Evolutionary conservation across 1,284 basidiomycete species (phyloP).

Genomic region (Marasmius oreades): DNA sequence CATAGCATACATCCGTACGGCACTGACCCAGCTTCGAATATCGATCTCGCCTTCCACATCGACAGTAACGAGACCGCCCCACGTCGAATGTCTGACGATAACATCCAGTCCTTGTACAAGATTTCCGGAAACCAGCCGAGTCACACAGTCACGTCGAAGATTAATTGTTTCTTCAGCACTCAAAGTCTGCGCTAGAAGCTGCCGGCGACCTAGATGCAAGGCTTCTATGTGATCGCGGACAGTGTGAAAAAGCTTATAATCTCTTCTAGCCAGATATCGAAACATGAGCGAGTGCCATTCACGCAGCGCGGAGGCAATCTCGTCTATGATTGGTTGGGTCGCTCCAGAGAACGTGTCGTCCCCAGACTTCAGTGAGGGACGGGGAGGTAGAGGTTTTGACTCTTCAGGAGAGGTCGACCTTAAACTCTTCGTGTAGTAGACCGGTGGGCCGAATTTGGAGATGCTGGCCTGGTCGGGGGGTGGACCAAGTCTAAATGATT

Average conservation of each 20-base stretch:
- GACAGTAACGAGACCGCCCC: constrained; percentile 85
- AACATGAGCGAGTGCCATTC: constrained; percentile 96
- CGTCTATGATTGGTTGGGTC: constrained; percentile 89
- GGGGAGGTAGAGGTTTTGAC: constrained; percentile 81
- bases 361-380: constrained; percentile 89
- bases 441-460: constrained; percentile 63
- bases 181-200: constrained; percentile 86
- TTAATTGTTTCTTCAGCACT: constrained; percentile 84
- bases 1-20: constrained; percentile 86
- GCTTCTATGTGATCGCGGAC: constrained; percentile 91
- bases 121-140: constrained; percentile 86
- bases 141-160: constrained; percentile 85
- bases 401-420: constrained; percentile 63
- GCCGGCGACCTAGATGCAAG: constrained; percentile 85
- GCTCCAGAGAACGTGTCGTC: constrained; percentile 86
- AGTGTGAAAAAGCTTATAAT: constrained; percentile 87
- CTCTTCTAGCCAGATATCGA: constrained; percentile 82
- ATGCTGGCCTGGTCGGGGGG: constrained; percentile 71
- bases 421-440: constrained; percentile 60
- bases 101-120: constrained; percentile 91
- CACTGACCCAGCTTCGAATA: constrained; percentile 77
- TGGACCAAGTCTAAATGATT: constrained; percentile 68
- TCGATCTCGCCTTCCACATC: constrained; percentile 79
- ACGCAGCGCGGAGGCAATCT: constrained; percentile 92
- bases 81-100: constrained; percentile 91